Evolutionary conservation across 2,329 filamentous ascomycete genomes (phyloP).

Genomic region (Gliomastix tumulicola): DNA sequence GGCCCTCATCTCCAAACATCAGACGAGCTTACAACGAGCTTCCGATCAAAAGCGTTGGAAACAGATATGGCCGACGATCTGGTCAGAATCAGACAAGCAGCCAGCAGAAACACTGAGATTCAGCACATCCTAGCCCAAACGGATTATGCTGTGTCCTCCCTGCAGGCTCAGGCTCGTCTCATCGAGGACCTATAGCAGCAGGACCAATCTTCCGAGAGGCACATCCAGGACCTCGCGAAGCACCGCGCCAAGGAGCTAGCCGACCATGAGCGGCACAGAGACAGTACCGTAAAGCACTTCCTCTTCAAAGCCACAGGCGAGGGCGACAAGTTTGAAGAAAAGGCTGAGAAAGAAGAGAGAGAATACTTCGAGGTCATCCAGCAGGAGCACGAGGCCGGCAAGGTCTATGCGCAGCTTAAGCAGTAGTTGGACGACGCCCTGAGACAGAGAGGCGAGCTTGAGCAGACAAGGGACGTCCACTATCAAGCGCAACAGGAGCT

Average conservation of each 20-base stretch:
- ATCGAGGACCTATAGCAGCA: constrained; percentile 36
- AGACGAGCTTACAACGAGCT: no score
- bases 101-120: constrained; percentile 27
- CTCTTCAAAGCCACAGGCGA: constrained; percentile 42
- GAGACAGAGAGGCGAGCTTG: constrained; percentile 23
- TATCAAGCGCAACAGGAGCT: constrained; percentile 35
- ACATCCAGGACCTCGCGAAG: constrained; percentile 27
- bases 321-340: constrained; percentile 29
- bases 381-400: constrained; percentile 35
- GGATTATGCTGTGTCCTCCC: constrained; percentile 36
- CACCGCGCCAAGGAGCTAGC: constrained; percentile 38
- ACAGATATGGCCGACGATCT: no score
- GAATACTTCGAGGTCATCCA: constrained; percentile 48
- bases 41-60: no score
- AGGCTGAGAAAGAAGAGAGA: constrained; percentile 37
- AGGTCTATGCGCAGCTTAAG: constrained; percentile 30
- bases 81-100: no score
- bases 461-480: constrained; percentile 24
- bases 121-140: constrained; percentile 38
- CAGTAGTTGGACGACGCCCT: constrained; percentile 30
- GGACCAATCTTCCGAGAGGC: constrained; percentile 23
- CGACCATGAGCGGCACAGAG: constrained; percentile 44
- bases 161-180: constrained; percentile 36
- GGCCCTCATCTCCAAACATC: no score
- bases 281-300: constrained; percentile 43